Evolutionary conservation across 2,329 filamentous ascomycete species (phyloP).

Genomic region (Colletotrichum abscissum): DNA sequence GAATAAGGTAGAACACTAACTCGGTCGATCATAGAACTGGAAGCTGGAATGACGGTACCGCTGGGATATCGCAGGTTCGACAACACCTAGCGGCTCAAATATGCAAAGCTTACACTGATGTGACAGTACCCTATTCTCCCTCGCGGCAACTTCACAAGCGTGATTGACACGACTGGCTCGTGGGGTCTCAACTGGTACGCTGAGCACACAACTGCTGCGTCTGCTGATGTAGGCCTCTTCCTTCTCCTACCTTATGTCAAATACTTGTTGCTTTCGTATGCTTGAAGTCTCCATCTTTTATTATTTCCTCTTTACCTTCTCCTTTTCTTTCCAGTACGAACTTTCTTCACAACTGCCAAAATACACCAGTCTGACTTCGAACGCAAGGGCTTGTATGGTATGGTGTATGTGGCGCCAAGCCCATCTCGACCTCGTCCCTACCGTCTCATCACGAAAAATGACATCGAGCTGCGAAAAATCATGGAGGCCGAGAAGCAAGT

Average conservation of each 20-base stretch:
- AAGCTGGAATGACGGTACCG: constrained; percentile 26
- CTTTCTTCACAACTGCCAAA: background rate
- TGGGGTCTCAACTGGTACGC: constrained; percentile 30
- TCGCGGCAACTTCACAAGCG: constrained; percentile 24
- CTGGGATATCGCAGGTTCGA: constrained; percentile 20
- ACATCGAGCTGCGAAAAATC: constrained; percentile 15
- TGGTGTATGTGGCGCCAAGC: constrained; percentile 29
- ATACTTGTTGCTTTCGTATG: background rate
- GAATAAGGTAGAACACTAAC: background rate
- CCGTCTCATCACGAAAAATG: constrained; percentile 12
- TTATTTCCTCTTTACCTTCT: too few species aligned
- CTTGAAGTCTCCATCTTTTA: background rate
- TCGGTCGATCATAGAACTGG: background rate
- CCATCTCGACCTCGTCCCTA: constrained; percentile 22
- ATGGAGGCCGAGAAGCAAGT: constrained; percentile 25
- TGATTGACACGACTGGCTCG: constrained; percentile 20
- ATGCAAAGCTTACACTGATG: background rate
- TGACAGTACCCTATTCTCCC: constrained; percentile 20
- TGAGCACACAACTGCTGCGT: constrained; percentile 25
- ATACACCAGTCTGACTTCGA: background rate
- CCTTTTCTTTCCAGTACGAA: background rate
- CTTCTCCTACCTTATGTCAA: background rate
- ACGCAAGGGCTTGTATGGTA: constrained; percentile 24
- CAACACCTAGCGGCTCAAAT: too few species aligned
- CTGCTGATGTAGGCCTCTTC: constrained; percentile 6